Percentiles rank a stretch among this genome's conserved stretches.
Conservation (phyloP, 2,329 filamentous ascomycete species). For the Cercospora zeae-maydis region DNA sequence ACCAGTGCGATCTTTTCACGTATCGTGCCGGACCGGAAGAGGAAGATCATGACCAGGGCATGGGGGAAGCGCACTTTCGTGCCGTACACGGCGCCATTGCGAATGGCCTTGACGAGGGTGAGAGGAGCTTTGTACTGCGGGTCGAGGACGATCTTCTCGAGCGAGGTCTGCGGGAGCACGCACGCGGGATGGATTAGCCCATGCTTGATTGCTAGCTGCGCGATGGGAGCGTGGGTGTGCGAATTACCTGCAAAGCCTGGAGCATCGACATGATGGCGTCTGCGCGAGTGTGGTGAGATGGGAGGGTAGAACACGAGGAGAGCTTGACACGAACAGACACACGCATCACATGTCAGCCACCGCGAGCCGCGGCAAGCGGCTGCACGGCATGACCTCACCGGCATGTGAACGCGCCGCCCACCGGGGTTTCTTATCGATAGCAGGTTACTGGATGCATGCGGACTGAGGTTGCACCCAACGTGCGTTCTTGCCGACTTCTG, state of each 20-base stretch:
- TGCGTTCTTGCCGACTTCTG: too few species aligned
- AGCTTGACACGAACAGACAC: constrained; percentile 4
- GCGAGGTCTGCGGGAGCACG: constrained; percentile 52
- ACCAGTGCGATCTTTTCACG: constrained; percentile 75
- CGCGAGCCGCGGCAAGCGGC: neutral
- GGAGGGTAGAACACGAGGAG: neutral
- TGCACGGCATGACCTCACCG: neutral
- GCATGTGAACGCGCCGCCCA: neutral
- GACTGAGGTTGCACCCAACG: too few species aligned
- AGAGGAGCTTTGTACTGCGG: constrained; percentile 81
- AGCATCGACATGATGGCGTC: constrained; percentile 14
- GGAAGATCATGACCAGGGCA: constrained; percentile 94
- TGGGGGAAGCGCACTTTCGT: constrained; percentile 97
- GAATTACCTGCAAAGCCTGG: constrained; percentile 16
- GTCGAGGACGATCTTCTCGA: constrained; percentile 76
- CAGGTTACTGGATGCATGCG: too few species aligned
- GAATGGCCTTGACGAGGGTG: constrained; percentile 82
- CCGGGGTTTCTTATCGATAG: neutral
- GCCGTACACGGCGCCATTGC: constrained; percentile 96
- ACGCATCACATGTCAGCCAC: neutral
- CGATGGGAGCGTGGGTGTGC: neutral
- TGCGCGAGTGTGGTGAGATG: neutral
- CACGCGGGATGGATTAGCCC: neutral
- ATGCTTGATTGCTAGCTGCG: neutral
- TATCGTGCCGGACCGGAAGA: constrained; percentile 83